Base-by-base conservation (phyloP, 1,139 yeast genomes). In the Pichia sp. region DNA sequence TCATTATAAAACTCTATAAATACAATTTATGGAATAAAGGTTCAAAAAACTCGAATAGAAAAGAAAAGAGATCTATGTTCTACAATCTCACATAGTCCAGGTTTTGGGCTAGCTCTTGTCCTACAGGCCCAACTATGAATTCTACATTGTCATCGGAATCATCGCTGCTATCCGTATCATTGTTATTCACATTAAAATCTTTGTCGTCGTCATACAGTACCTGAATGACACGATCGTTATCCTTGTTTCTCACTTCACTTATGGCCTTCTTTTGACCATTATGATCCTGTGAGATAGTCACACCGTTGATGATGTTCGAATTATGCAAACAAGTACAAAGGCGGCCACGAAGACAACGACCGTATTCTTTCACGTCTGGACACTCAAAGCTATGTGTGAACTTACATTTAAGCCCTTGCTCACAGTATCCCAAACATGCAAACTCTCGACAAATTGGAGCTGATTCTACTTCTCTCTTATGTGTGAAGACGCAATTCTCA, bases 361-460 rank as follows among this genome's bases (percentile, higher is more conserved):
- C 87, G 24, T 73, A 72, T 58, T 81, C 83, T 60, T 81, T 85
- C 61, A 76, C 81, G 64, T 87, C 93, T 0, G 95, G 95, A 67
- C 95, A 87, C 55, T 80, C 81, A 62, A 74, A 77, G 10, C 73
- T 71, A 67, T 87, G 96, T 45, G 78, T 69, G 55, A 79, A 76
- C 6, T 77, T 75, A 67, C 95, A 87, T 42, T 66, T 63, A 27
- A 69, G 66, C 0, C 95, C 96, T 42, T 80, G 67, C 33, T 73
- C 78, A 68, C 96, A 87, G 71, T 80, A 85, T 1, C 93, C 92
- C 8, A 80, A 79, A 40, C 83, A 64, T 1, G 92, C 78, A 72
- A 88, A 88, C 36, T 80, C 83, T 34, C 88, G 74, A 63, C 95
- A 87, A 0, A 81, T 73, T 12, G 72, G 67, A 2, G 57, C 38